Evolutionary conservation across 2,329 filamentous ascomycete species (phyloP).

Genomic region (Trichoderma pleuroti): DNA sequence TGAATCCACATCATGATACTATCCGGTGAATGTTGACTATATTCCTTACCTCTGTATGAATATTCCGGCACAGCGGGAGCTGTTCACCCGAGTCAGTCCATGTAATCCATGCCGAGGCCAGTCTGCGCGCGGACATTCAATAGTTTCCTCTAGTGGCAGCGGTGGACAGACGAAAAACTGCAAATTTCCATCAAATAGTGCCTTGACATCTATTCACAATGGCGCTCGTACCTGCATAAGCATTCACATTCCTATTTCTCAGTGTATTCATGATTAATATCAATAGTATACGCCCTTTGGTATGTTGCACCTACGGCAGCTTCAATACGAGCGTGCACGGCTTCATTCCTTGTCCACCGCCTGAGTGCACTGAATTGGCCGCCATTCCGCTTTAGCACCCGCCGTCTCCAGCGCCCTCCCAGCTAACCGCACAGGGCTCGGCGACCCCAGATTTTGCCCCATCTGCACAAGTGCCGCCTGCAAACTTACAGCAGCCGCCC

Average conservation of each 20-base stretch:
- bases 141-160: background rate
- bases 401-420: background rate
- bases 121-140: background rate
- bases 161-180: background rate
- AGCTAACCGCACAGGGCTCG: background rate
- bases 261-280: background rate
- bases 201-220: background rate
- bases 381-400: background rate
- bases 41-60: background rate
- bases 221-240: background rate
- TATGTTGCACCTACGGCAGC: background rate
- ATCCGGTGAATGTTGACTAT: background rate
- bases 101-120: background rate
- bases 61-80: background rate
- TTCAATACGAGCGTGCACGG: background rate
- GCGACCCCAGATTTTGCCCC: constrained; percentile 17
- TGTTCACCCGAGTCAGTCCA: background rate
- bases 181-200: background rate
- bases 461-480: background rate
- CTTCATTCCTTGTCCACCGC: background rate
- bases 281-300: background rate
- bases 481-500: background rate
- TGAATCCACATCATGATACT: background rate
- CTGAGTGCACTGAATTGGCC: background rate
- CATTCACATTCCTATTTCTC: background rate